These are phyloP conservation scores for Penicillium freii DNA, from an alignment of 2,329 filamentous ascomycete genomes.

Conservation along the genomic window DNA sequence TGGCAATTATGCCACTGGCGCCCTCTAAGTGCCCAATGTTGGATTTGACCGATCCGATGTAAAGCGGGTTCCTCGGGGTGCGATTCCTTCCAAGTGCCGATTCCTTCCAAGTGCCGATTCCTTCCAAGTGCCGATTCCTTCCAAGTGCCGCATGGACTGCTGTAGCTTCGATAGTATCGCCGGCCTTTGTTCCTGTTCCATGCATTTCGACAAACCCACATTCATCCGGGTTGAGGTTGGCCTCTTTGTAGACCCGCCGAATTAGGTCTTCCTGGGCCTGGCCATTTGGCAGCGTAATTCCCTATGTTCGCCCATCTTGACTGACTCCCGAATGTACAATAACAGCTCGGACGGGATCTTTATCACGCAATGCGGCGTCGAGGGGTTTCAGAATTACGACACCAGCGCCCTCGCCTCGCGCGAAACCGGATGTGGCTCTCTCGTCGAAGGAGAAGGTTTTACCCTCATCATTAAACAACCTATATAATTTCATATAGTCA, in stretches of 20 bases:
- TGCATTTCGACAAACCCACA: constrained; percentile 43
- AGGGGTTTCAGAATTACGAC: constrained; percentile 37
- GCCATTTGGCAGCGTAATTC: constrained; percentile 44
- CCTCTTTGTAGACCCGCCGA: constrained; percentile 35
- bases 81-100: constrained; percentile 19
- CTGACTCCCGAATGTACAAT: constrained; percentile 39
- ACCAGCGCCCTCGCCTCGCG: constrained; percentile 38
- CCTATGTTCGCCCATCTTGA: constrained; percentile 32
- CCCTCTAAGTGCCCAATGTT: constrained; percentile 39
- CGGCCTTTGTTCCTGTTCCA: constrained; percentile 46
- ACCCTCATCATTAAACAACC: constrained; percentile 27
- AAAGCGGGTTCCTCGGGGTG: constrained; percentile 19
- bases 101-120: too few relatives aligned
- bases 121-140: too few relatives aligned
- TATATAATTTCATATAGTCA: background rate
- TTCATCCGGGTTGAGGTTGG: constrained; percentile 32
- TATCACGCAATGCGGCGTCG: constrained; percentile 32
- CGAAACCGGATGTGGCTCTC: constrained; percentile 30
- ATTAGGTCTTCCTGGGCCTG: constrained; percentile 41
- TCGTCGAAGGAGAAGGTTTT: constrained; percentile 30
- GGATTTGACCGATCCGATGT: constrained; percentile 28
- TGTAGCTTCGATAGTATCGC: constrained; percentile 53
- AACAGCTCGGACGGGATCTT: constrained; percentile 37
- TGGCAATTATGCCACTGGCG: constrained; percentile 28
- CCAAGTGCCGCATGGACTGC: constrained; percentile 22